Evolutionary conservation across 345 rosid genomes (phyloP).

Genomic region (Heritiera littoralis): DNA sequence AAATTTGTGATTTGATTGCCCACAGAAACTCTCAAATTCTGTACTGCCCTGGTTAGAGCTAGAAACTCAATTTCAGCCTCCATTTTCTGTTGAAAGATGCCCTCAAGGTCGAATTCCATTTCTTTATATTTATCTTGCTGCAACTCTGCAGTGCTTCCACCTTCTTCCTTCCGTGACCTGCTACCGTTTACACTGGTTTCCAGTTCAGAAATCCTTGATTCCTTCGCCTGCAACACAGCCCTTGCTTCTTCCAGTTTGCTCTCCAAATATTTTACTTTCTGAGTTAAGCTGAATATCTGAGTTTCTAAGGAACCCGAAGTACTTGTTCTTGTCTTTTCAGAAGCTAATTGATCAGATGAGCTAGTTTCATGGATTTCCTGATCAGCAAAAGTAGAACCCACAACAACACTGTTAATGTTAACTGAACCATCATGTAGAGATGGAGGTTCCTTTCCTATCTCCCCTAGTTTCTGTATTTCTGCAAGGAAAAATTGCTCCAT

Average conservation of each 20-base stretch:
- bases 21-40: constrained; percentile 37
- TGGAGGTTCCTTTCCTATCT: constrained; percentile 46
- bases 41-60: constrained; percentile 43
- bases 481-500: neutral
- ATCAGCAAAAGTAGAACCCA: constrained; percentile 5
- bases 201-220: constrained; percentile 52
- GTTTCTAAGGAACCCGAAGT: constrained; percentile 39
- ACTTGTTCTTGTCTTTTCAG: constrained; percentile 29
- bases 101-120: constrained; percentile 55
- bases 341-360: constrained; percentile 37
- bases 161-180: constrained; percentile 39
- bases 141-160: constrained; percentile 32
- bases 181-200: constrained; percentile 38
- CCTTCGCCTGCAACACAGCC: constrained; percentile 43
- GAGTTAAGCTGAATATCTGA: constrained; percentile 41
- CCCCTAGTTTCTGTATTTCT: constrained; percentile 10
- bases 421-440: constrained; percentile 29
- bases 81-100: constrained; percentile 65
- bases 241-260: constrained; percentile 20
- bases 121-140: constrained; percentile 40
- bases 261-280: constrained; percentile 35
- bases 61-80: constrained; percentile 79
- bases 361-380: constrained; percentile 36
- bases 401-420: constrained; percentile 14
- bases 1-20: constrained; percentile 31